Evolutionary conservation across 805 yeast species (phyloP), one percentile per base, ranked within the genome.

Genomic region (Hanseniaspora nectarophila): DNA sequence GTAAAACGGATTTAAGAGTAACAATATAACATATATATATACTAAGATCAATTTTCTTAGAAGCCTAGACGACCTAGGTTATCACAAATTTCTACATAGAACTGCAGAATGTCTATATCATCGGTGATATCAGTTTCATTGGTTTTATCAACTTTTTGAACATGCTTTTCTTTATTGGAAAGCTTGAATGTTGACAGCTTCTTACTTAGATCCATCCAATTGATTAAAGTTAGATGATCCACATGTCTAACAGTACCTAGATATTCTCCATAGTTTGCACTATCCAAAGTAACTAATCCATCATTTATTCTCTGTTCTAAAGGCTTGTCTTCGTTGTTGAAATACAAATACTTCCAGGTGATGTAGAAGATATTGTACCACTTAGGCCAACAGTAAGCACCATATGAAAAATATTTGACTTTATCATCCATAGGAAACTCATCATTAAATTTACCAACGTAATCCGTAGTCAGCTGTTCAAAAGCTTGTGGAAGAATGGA

Each of bases 211-310:
- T 45, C 82, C 45, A 81, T 75, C 94, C 95, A 82, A 61, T 88
- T 89, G 46, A 88, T 85, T 54, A 87, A 68, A 63, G 89, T 95
- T 55, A 86, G 69, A 66, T 88, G 97, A 65, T 88, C 95, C 2
- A 83, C 86, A 56, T 80, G 74, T 38, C 77, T 77, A 33, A 89
- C 63, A 0, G 92, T 84, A 0, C 96, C 97, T 57, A 80, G 62
- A 64, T 84, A 85, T 43, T 77, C 67, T 0, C 96, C 96, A 95
- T 96, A 88, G 59, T 75, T 76, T 1, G 94, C 70, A 54, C 92
- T 83, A 35, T 71, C 68, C 1, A 86, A 82, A 55, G 90, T 81
- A 2, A 88, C 94, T 69, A 89, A 66, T 0, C 97, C 97, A 67
- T 88, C 97, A 62, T 86, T 88, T 16, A 76, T 80, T 5, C 81